A percentile compares a stretch with the other conserved stretches of the same genome.
These are phyloP conservation scores for Terfezia claveryi DNA, from an alignment of 495 filamentous ascomycete genomes.

Conservation along the genomic window DNA sequence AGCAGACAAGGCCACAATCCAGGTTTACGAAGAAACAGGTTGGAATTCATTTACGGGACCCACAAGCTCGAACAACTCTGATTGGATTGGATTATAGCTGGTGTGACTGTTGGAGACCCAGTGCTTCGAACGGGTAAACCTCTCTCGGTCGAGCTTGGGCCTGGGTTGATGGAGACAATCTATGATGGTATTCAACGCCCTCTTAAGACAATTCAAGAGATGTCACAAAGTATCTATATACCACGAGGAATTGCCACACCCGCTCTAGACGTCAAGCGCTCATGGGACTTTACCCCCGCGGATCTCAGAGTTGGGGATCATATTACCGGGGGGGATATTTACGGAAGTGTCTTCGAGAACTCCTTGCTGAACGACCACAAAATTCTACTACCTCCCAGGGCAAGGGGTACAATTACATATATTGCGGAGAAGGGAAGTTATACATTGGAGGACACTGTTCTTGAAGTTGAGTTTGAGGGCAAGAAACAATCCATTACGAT, in stretches of 20 bases:
- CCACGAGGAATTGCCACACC: conserved; percentile 84
- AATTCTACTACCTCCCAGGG: conserved; percentile 80
- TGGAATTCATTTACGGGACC: conserved; percentile 11
- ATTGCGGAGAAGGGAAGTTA: conserved; percentile 79
- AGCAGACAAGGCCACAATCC: conserved; percentile 83
- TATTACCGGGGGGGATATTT: conserved; percentile 87
- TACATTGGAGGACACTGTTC: conserved; percentile 79
- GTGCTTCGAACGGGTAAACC: conserved; percentile 80
- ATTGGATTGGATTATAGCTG: conserved; percentile 33
- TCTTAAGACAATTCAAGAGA: conserved; percentile 55
- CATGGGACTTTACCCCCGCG: conserved; percentile 84
- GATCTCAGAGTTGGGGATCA: conserved; percentile 83
- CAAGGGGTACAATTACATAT: conserved; percentile 71
- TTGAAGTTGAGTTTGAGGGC: conserved; percentile 93
- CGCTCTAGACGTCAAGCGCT: conserved; percentile 63
- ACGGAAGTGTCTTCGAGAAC: conserved; percentile 88
- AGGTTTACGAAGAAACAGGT: conserved; percentile 99
- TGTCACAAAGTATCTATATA: conserved; percentile 79
- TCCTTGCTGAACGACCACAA: conserved; percentile 86
- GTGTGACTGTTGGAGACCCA: conserved; percentile 88
- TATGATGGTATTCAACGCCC: conserved; percentile 98
- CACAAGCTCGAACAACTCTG: conserved; percentile 1
- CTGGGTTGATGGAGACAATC: conserved; percentile 95
- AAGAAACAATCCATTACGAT: conserved; percentile 79
- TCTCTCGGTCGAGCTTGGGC: conserved; percentile 87